Evolutionary conservation across 805 yeast species (phyloP).

Genomic region (Komagataella pastoris): DNA sequence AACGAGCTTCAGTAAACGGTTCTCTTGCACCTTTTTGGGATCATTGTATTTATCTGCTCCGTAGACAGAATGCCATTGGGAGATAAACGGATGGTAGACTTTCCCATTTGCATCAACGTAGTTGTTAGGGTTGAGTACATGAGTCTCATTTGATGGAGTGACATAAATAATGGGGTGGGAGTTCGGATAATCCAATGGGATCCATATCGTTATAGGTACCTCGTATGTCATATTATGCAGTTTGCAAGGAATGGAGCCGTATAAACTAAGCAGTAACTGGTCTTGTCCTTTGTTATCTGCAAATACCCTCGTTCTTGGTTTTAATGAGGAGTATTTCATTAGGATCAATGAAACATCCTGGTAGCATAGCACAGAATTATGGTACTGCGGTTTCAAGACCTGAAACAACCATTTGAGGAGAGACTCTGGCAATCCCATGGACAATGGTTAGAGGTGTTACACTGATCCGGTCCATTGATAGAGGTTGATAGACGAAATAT

Average conservation of each 20-base stretch:
- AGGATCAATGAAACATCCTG: slow-evolving; percentile 47
- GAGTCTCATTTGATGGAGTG: slow-evolving; percentile 31
- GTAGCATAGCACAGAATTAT: slow-evolving; percentile 42
- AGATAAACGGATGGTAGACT: slow-evolving; percentile 54
- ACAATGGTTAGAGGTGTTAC: background rate
- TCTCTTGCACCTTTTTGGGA: slow-evolving; percentile 11
- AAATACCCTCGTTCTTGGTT: slow-evolving; percentile 57
- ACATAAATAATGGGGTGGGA: slow-evolving; percentile 56
- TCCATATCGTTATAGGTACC: slow-evolving; percentile 63
- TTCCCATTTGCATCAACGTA: slow-evolving; percentile 60
- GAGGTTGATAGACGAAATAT: background rate
- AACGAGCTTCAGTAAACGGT: slow-evolving; percentile 13
- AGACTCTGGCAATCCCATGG: slow-evolving; percentile 19
- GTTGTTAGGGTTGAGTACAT: slow-evolving; percentile 43
- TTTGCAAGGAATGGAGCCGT: slow-evolving; percentile 36
- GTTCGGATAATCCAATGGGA: slow-evolving; percentile 62
- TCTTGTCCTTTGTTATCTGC: slow-evolving; percentile 44
- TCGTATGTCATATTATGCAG: slow-evolving; percentile 17
- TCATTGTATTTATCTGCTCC: slow-evolving; percentile 12
- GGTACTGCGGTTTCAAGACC: slow-evolving; percentile 41
- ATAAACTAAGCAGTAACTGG: slow-evolving; percentile 45
- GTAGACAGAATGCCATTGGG: slow-evolving; percentile 32
- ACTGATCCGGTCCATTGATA: background rate
- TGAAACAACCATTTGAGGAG: slow-evolving; percentile 45
- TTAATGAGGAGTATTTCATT: slow-evolving; percentile 35